phyloP scores from a whole-genome alignment of 2,329 filamentous ascomycete genomes.

The Myriosclerotinia duriaeana region DNA sequence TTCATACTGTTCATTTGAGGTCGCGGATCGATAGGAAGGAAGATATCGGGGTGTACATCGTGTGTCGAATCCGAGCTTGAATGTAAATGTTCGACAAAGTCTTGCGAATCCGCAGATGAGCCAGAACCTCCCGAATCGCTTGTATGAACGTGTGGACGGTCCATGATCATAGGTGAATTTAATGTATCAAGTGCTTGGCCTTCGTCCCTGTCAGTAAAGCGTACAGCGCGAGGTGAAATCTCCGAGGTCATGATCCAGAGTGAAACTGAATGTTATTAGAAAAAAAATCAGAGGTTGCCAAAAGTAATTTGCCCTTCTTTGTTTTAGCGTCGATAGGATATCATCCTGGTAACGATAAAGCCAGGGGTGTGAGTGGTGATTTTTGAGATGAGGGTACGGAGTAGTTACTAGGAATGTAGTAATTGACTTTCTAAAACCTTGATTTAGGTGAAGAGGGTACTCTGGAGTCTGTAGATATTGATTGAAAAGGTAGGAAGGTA shows the following conservation, averaged over 20 bases:
- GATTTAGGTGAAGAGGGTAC: not conserved
- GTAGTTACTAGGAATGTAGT: not conserved
- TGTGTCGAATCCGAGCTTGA: conserved; percentile 26
- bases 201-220: conserved; percentile 54
- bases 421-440: not conserved
- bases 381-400: not conserved
- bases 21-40: conserved; percentile 34
- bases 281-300: conserved; percentile 17
- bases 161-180: conserved; percentile 42
- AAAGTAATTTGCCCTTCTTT: conserved; percentile 25
- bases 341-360: conserved; percentile 19
- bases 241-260: conserved; percentile 44
- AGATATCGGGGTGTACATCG: conserved; percentile 29
- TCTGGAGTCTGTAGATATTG: too few species aligned
- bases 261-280: not conserved
- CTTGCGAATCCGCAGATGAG: conserved; percentile 26
- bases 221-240: conserved; percentile 55
- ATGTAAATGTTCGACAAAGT: conserved; percentile 37
- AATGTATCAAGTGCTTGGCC: conserved; percentile 48
- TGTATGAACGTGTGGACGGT: conserved; percentile 38
- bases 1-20: conserved; percentile 34
- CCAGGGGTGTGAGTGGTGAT: conserved; percentile 7
- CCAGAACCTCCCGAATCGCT: conserved; percentile 48
- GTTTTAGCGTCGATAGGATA: conserved; percentile 25
- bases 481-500: not conserved